phyloP scores from a whole-genome alignment of 2,329 filamentous ascomycete species.

The Alternaria hordeiaustralica region DNA sequence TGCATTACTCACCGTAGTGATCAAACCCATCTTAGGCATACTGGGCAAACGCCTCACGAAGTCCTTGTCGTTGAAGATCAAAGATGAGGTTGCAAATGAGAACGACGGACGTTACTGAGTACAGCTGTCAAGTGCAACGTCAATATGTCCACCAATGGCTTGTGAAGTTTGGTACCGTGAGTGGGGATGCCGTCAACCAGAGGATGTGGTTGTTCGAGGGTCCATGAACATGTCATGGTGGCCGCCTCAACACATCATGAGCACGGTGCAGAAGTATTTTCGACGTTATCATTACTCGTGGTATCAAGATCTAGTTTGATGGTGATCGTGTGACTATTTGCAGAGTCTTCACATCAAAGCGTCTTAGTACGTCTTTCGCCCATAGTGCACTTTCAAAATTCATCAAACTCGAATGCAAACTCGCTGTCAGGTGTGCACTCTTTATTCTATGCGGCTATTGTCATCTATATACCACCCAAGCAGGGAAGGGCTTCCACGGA shows the following conservation, averaged over 20 bases:
- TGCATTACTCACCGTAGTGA: background rate
- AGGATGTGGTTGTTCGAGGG: background rate
- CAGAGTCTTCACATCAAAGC: no score
- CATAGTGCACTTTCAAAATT: no score
- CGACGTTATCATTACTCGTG: no score
- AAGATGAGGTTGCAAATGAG: background rate
- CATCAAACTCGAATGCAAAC: no score
- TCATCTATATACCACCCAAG: no score
- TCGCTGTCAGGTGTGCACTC: no score
- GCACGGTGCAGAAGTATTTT: background rate
- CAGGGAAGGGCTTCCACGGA: no score
- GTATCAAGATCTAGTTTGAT: no score
- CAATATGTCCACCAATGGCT: background rate
- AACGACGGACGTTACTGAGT: background rate
- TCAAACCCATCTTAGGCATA: background rate
- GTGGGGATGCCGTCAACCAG: background rate
- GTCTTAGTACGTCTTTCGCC: no score
- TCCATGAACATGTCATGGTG: background rate
- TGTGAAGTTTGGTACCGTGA: background rate
- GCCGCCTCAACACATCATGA: background rate
- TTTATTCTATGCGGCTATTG: no score
- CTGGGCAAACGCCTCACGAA: background rate
- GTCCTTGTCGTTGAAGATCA: background rate
- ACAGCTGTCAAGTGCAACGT: background rate
- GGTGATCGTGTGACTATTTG: background rate